Evolutionary conservation across 2,329 filamentous ascomycete species (phyloP).

Genomic region (Paraphoma sp.): DNA sequence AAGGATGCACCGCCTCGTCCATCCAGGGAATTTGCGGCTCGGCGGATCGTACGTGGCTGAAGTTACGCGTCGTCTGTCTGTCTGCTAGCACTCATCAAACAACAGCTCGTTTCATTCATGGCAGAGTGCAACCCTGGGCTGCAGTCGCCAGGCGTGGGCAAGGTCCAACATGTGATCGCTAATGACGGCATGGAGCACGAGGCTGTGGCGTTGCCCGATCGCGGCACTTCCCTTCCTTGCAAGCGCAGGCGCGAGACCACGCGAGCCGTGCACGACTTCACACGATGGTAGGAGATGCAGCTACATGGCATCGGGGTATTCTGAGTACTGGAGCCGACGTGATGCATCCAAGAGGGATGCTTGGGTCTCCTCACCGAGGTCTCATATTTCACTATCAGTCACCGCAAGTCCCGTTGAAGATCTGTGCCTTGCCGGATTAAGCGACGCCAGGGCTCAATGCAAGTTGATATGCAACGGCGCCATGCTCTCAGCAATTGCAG

Average conservation of each 20-base stretch:
- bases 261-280: neutral
- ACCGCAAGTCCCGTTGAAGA: too few relatives aligned
- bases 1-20: slow-evolving; percentile 3
- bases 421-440: too few relatives aligned
- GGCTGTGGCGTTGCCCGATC: slow-evolving; percentile 4
- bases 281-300: neutral
- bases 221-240: neutral
- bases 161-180: neutral
- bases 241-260: slow-evolving; percentile 1
- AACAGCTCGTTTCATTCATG: neutral
- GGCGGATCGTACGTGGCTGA: slow-evolving; percentile 16
- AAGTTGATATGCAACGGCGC: neutral
- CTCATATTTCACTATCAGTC: too few relatives aligned
- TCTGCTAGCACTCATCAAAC: neutral
- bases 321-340: too few relatives aligned
- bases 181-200: neutral
- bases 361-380: too few relatives aligned
- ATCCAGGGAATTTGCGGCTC: slow-evolving; percentile 1
- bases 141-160: neutral
- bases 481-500: neutral
- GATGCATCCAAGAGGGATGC: too few relatives aligned
- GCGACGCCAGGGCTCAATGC: neutral
- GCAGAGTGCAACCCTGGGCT: too few relatives aligned
- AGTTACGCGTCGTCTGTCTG: neutral
- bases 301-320: too few relatives aligned